Evolutionary conservation across 495 filamentous ascomycete genomes (phyloP).

Genomic region (Aspergillus sclerotiicarbonarius): DNA sequence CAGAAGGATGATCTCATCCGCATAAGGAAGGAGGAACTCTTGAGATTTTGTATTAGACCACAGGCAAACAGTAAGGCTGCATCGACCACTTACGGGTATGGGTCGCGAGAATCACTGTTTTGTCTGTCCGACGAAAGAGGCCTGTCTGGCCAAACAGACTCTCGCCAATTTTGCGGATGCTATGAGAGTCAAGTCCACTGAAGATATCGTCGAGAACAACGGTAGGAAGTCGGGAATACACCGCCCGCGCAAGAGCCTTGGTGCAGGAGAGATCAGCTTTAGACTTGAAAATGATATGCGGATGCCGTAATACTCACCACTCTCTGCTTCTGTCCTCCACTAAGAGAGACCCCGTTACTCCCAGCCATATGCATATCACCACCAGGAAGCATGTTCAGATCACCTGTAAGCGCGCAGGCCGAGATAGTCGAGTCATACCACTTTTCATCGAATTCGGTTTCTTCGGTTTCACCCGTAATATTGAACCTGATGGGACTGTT

Average conservation of each 20-base stretch:
- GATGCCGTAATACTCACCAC: not conserved
- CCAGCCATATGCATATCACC: not conserved
- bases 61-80: not conserved
- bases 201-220: conserved; percentile 41
- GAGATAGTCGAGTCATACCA: not conserved
- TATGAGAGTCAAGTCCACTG: conserved; percentile 28
- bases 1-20: conserved; percentile 18
- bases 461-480: not conserved
- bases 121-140: conserved; percentile 6
- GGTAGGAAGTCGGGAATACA: conserved; percentile 20
- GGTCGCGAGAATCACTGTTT: conserved; percentile 8
- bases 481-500: not conserved
- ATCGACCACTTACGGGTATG: conserved; percentile 3
- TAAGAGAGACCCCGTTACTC: not conserved
- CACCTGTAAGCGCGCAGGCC: not conserved
- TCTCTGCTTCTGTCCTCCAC: conserved; percentile 10
- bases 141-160: conserved; percentile 11
- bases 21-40: conserved; percentile 17
- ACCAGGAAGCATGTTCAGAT: not conserved
- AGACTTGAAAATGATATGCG: not conserved
- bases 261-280: not conserved
- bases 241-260: conserved; percentile 26
- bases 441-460: not conserved
- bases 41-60: not conserved
- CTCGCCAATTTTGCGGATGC: not conserved